Evolutionary conservation across 2,329 filamentous ascomycete genomes (phyloP).

Genomic region (Fusarium begoniae): DNA sequence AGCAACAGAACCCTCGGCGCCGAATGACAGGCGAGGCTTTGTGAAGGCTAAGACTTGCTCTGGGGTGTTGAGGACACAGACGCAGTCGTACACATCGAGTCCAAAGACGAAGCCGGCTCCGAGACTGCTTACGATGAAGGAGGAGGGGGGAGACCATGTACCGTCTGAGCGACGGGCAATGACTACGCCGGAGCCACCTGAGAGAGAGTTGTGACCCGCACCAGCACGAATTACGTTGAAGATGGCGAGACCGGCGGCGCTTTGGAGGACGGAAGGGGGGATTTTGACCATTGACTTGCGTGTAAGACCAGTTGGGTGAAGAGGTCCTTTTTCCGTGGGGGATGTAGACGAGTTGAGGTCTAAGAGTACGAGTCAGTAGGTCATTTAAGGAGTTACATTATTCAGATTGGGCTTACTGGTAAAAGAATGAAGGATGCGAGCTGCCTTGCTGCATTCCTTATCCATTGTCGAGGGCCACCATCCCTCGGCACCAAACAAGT

Average conservation of each 20-base stretch:
- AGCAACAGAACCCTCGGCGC: constrained; percentile 74
- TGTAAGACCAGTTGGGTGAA: constrained; percentile 47
- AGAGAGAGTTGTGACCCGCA: constrained; percentile 63
- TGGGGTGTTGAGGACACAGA: constrained; percentile 76
- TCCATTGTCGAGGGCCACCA: constrained; percentile 81
- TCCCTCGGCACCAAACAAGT: constrained; percentile 75
- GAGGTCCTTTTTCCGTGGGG: constrained; percentile 37
- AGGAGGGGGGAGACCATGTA: constrained; percentile 76
- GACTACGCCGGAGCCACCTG: constrained; percentile 68
- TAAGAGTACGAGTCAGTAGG: background rate
- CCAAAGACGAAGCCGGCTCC: constrained; percentile 77
- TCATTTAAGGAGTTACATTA: too few species aligned
- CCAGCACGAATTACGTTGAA: constrained; percentile 71
- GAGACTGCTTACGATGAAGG: constrained; percentile 75
- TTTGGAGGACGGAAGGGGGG: constrained; percentile 58
- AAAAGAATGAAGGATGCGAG: constrained; percentile 77
- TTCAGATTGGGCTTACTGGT: constrained; percentile 57
- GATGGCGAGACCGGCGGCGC: constrained; percentile 68
- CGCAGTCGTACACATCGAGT: constrained; percentile 80
- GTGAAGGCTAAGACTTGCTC: constrained; percentile 75
- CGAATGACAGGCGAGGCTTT: constrained; percentile 71
- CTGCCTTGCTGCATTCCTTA: constrained; percentile 79
- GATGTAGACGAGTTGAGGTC: constrained; percentile 34
- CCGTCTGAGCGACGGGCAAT: constrained; percentile 66
- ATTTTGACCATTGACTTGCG: constrained; percentile 50